Base-by-base conservation (phyloP, 352 stramenopile species). In the Phytophthora megakarya region DNA sequence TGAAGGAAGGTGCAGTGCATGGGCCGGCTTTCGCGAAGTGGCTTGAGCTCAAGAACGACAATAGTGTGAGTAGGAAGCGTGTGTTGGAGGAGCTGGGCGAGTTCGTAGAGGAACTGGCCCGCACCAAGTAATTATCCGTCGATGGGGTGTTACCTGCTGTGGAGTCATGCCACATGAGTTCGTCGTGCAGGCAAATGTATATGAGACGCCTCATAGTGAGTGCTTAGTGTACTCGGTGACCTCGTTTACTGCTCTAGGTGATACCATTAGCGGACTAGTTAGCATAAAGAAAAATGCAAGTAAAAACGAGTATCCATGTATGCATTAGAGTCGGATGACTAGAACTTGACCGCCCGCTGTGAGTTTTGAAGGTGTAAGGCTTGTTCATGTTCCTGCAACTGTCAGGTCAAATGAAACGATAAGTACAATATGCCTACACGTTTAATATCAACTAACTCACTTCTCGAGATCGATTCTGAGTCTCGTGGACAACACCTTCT, bases 11-110 rank as follows among this genome's bases (percentile, higher is more conserved):
- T 30, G 76, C 73, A 1, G 54, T 89, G 56, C 69, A 79, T 35
- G 67, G 67, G 3, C 70, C 70, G 3, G 79, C 84, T 26, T 81
- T 90, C 23, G 70, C 28, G 70, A 88, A 83, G 60, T 95, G 86
- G 86, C 74, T 89, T 15, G 82, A 90, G 47, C 65, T 90, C 40
- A 88, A 88, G 71, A 75, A 79, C 59, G 82, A 93, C 73, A 83
- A 83, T 79, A 92, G 79, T 75, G 75, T 80, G 49, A 73, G 65
- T 73, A 85, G 84, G 67, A 89, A 89, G 76, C 76, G 80, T 25
- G 82, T 85, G 53, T 53, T 89, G 42, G 76, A 75, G 23, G 78
- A 86, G 53, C 73, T 93, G 46, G 79, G 82, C 49, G 70, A 81
- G 72, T 90, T 92, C 67, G 70, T 92, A 78, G 80, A 89, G 58